Conservation (phyloP, 495 filamentous ascomycete species). For the Penicillium salamii region DNA sequence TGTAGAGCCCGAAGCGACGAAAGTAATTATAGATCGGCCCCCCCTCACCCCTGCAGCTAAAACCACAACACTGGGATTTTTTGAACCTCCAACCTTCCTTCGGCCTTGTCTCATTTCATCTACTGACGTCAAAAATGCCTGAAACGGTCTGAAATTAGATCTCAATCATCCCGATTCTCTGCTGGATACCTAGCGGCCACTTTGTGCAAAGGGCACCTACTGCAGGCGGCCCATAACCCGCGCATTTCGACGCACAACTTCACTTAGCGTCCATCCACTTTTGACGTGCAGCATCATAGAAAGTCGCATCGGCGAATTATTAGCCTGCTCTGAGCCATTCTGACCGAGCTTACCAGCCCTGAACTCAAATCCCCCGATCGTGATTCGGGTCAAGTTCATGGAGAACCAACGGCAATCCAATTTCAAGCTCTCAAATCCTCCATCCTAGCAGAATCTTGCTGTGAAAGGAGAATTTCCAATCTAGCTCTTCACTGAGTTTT, state of each 20-base stretch:
- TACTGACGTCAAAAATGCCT: constrained; percentile 7
- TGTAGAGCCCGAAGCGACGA: constrained; percentile 9
- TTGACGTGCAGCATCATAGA: not conserved
- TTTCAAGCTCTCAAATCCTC: not conserved
- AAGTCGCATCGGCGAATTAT: not conserved
- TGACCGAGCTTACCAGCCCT: not conserved
- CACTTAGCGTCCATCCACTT: not conserved
- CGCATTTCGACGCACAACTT: not conserved
- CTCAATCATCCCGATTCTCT: not conserved
- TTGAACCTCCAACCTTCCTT: constrained; percentile 11
- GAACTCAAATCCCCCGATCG: not conserved
- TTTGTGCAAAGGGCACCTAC: not conserved
- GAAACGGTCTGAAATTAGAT: not conserved
- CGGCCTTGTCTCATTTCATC: constrained; percentile 2
- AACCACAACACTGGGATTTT: constrained; percentile 37
- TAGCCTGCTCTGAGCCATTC: not conserved
- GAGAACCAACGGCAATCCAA: constrained; percentile 16
- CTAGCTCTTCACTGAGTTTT: not conserved
- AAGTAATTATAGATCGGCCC: constrained; percentile 35
- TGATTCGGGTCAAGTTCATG: constrained; percentile 16
- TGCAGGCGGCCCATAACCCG: not conserved
- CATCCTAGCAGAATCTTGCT: not conserved
- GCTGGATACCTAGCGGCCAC: not conserved
- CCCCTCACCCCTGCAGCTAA: constrained; percentile 36
- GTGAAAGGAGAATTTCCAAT: not conserved